phyloP scores from a whole-genome alignment of 192 early-diverging fungal species.

The Backusella mclennaniae region DNA sequence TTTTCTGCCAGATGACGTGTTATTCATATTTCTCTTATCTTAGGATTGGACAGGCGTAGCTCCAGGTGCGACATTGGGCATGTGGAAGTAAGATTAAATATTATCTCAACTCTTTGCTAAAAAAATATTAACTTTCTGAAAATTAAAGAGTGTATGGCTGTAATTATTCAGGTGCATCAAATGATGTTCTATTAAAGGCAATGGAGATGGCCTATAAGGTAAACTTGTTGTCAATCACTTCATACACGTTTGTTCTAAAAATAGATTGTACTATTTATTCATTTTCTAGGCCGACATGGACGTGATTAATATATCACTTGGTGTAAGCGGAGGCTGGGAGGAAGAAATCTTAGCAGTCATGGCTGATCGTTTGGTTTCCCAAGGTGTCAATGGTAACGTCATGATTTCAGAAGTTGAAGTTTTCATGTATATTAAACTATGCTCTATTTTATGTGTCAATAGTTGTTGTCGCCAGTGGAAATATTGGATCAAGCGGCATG shows the following conservation, averaged over 20 bases:
- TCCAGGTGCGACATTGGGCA: conserved; percentile 67
- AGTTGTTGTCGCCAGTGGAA: conserved; percentile 64
- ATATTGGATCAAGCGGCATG: conserved; percentile 61
- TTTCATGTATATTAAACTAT: not conserved
- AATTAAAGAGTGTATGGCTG: conserved; percentile 66
- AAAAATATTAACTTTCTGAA: not conserved
- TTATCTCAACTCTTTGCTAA: not conserved
- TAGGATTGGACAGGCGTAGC: conserved; percentile 59
- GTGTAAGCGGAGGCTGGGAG: conserved; percentile 60
- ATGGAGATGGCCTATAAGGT: conserved; percentile 66
- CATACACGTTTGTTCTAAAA: conserved; percentile 1
- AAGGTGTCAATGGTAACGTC: conserved; percentile 38
- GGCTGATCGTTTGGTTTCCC: conserved; percentile 45
- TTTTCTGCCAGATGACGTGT: not conserved
- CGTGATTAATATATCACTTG: conserved; percentile 84
- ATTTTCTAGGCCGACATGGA: conserved; percentile 52
- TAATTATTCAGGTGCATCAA: conserved; percentile 53
- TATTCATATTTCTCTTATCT: conserved; percentile 13
- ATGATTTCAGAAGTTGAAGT: not conserved
- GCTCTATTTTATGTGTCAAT: not conserved
- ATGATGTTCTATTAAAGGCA: conserved; percentile 76
- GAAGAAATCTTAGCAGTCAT: conserved; percentile 61
- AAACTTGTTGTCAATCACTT: not conserved
- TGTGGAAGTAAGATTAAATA: conserved; percentile 58
- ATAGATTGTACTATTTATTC: conserved; percentile 1